Evolutionary conservation across 2,329 filamentous ascomycete genomes (phyloP).

Genomic region (Dactylellina cionopaga): DNA sequence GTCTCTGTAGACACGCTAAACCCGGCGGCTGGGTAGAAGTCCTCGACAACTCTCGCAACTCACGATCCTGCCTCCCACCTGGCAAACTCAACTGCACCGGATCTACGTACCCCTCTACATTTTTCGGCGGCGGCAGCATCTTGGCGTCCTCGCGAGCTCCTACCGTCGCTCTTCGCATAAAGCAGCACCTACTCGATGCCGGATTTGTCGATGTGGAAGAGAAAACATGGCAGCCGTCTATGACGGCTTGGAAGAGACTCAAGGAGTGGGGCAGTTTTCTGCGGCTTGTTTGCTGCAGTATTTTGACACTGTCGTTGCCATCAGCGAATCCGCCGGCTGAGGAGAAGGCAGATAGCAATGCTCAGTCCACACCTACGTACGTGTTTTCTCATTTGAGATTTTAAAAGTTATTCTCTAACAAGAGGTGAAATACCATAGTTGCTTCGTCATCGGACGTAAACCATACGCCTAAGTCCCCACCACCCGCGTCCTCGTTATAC

Average conservation of each 20-base stretch:
- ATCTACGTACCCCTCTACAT: slow-evolving; percentile 49
- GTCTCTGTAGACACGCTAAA: slow-evolving; percentile 55
- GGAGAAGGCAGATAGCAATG: slow-evolving; percentile 19
- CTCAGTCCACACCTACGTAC: slow-evolving; percentile 41
- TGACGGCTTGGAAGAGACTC: slow-evolving; percentile 55
- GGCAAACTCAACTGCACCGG: slow-evolving; percentile 51
- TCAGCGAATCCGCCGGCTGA: slow-evolving; percentile 33
- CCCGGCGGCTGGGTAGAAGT: slow-evolving; percentile 57
- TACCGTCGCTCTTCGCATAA: slow-evolving; percentile 55
- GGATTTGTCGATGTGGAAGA: slow-evolving; percentile 57
- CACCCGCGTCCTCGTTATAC: not conserved
- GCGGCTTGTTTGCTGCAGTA: slow-evolving; percentile 47
- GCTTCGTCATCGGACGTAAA: slow-evolving; percentile 50
- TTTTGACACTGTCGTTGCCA: slow-evolving; percentile 40
- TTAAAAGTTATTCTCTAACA: not conserved
- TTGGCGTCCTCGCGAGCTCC: slow-evolving; percentile 50
- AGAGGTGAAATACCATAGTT: slow-evolving; percentile 1
- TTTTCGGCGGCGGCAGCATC: slow-evolving; percentile 50
- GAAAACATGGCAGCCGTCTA: slow-evolving; percentile 54
- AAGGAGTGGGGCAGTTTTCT: slow-evolving; percentile 55
- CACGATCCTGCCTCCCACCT: slow-evolving; percentile 34
- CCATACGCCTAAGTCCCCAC: slow-evolving; percentile 29
- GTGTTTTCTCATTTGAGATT: not conserved
- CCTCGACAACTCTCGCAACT: slow-evolving; percentile 55
- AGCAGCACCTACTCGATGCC: slow-evolving; percentile 55